Evolutionary conservation across 176 grass and related monocot genomes (phyloP), one percentile per base, ranked within the genome.

Genomic region (Musa schizocarpa): DNA sequence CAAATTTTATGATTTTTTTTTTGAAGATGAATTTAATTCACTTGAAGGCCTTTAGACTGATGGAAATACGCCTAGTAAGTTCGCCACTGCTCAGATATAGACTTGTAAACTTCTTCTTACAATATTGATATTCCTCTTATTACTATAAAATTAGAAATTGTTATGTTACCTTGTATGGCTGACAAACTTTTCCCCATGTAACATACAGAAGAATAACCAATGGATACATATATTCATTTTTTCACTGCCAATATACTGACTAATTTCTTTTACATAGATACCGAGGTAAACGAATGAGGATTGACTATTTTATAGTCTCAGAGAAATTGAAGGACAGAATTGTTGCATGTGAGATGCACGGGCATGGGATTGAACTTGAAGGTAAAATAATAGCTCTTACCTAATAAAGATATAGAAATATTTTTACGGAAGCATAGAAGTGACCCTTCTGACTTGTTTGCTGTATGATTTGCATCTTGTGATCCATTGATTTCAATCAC

Each of bases 241-340:
- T 8, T 65, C 13, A 13, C 13, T 52, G 11, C 20, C 11, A 8
- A 56, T 17, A 14, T 56, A n/a, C 50, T 5, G 5, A 34, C 24
- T 34, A 7, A 53, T 65, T 65, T 77, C 20, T 78, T 69, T 56
- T 7, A n/a, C 82, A 13, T 79, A 98, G 90, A 80, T 91, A 98
- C 79, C 80, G 94, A 75, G 90, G 88, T 68, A 93, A 93, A 82
- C 89, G 84, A 98, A 93, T 98, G 94, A 82, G 88, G 55, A 93
- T 98, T 27, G 94, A 97, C 75, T 92, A 98, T 88, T 98, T 98
- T 78, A 19, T 87, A 77, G 76, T 93, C 75, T 88, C 90, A 72
- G 90, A 89, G 75, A 43, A 51, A 26, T 74, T 93, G 48, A 93
- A 89, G 75, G 86, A 91, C n/a, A 80, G 34, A 80, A 93, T 93